A percentile compares a stretch with the other conserved stretches of the same genome.
phyloP scores from a whole-genome alignment of 148 eudicot genomes.

The Limonium bicolor region DNA sequence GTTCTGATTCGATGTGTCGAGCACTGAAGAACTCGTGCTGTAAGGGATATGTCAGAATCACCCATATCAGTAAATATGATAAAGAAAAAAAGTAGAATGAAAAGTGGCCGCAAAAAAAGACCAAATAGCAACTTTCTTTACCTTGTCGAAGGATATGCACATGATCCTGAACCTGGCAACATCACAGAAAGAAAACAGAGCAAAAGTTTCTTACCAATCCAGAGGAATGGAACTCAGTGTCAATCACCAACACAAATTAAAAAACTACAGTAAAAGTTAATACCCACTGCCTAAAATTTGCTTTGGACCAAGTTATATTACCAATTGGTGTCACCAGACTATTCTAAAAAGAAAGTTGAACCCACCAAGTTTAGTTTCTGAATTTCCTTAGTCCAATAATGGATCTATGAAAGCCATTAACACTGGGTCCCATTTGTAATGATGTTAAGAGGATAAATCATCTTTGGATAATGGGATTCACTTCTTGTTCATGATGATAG shows the following conservation, averaged over 20 bases:
- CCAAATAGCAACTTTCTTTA: no score
- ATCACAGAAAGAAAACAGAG: not conserved
- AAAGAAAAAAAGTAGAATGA: not conserved
- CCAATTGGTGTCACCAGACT: not conserved
- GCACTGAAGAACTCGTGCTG: constrained; percentile 90
- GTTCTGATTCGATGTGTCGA: constrained; percentile 62
- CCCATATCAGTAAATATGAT: not conserved
- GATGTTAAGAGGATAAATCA: no score
- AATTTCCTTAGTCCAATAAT: no score
- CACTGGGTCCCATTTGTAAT: no score
- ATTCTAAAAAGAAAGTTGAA: not conserved
- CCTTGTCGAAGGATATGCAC: constrained; percentile 84
- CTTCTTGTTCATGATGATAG: not conserved
- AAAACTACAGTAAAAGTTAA: not conserved
- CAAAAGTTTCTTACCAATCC: no score
- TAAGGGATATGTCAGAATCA: constrained; percentile 1
- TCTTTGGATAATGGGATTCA: constrained; percentile 1
- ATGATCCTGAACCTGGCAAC: constrained; percentile 52
- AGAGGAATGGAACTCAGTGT: not conserved
- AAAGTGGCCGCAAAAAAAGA: not conserved
- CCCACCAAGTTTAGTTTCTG: not conserved
- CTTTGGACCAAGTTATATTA: not conserved
- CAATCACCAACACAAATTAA: not conserved
- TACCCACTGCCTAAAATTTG: not conserved
- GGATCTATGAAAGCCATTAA: no score